Percentiles rank a stretch among this genome's conserved stretches.
Evolutionary conservation across 371 early-diverging fungal species (phyloP).

Genomic region (Mortierella sp.): DNA sequence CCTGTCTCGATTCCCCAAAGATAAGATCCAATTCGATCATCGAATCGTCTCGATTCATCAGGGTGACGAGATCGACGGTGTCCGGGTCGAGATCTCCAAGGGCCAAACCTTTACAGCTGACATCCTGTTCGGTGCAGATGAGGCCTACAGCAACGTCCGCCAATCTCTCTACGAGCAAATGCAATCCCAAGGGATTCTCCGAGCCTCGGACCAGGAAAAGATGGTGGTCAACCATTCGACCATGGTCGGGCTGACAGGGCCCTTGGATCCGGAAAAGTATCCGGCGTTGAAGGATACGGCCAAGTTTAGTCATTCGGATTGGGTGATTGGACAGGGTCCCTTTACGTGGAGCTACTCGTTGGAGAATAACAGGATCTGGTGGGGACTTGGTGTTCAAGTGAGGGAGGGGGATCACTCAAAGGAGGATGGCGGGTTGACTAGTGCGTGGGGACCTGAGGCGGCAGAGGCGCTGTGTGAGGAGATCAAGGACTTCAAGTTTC

Average conservation of each 20-base stretch:
- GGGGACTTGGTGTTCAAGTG: background rate
- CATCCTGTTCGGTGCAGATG: background rate
- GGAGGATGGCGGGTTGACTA: background rate
- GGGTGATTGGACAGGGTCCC: background rate
- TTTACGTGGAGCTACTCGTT: background rate
- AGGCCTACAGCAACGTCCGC: background rate
- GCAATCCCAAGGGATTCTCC: background rate
- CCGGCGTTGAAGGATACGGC: background rate
- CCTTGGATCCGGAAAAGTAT: constrained; percentile 23
- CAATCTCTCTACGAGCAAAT: background rate
- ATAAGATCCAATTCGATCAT: background rate
- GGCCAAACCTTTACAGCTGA: background rate
- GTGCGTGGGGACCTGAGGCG: background rate
- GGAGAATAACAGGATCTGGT: background rate
- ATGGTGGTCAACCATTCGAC: background rate
- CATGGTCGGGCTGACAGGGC: background rate
- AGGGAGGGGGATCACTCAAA: background rate
- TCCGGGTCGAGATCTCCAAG: background rate
- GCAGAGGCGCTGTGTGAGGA: background rate
- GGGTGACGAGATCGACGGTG: background rate
- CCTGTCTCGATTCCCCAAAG: background rate
- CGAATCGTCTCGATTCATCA: background rate
- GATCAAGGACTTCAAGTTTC: constrained; percentile 6
- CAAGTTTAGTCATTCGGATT: background rate
- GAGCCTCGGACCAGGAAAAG: background rate